Evolutionary conservation across 805 yeast genomes (phyloP).

Genomic region (Yarrowia alimentaria): DNA sequence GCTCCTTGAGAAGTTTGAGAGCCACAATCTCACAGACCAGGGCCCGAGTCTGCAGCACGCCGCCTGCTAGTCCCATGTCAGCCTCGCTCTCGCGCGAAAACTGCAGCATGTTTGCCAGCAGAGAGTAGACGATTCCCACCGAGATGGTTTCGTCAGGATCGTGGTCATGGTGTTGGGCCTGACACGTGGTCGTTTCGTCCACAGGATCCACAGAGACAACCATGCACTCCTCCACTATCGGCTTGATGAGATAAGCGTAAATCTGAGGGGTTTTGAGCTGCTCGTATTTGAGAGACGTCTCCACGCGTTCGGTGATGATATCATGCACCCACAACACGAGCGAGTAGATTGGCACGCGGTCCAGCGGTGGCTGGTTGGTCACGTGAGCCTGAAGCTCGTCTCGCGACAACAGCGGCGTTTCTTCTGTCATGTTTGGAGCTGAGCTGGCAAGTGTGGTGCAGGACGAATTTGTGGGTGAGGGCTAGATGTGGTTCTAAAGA

Average conservation of each 20-base stretch:
- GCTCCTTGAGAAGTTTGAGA: constrained; percentile 49
- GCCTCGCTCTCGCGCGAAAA: constrained; percentile 40
- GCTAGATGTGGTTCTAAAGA: too few species aligned
- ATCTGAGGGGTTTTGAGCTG: constrained; percentile 54
- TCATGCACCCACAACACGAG: constrained; percentile 44
- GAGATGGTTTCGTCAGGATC: constrained; percentile 31
- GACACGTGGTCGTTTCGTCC: constrained; percentile 1
- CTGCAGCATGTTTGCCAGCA: constrained; percentile 42
- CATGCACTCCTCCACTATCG: constrained; percentile 44
- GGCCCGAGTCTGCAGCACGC: constrained; percentile 47
- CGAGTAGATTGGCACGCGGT: constrained; percentile 40
- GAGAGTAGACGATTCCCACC: constrained; percentile 44
- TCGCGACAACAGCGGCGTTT: constrained; percentile 5
- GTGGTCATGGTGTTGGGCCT: background rate
- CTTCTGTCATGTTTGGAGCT: constrained; percentile 1
- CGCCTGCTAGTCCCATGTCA: constrained; percentile 26
- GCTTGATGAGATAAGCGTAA: constrained; percentile 48
- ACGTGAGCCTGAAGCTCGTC: constrained; percentile 12
- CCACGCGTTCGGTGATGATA: constrained; percentile 45
- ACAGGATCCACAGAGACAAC: constrained; percentile 17
- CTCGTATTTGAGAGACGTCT: constrained; percentile 49
- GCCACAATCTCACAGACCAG: constrained; percentile 55
- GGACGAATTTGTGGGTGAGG: too few species aligned
- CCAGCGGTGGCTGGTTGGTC: constrained; percentile 34
- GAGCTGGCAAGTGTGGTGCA: too few species aligned